phyloP scores from a whole-genome alignment of 2,329 filamentous ascomycete genomes.

The Gnomoniopsis sp. region DNA sequence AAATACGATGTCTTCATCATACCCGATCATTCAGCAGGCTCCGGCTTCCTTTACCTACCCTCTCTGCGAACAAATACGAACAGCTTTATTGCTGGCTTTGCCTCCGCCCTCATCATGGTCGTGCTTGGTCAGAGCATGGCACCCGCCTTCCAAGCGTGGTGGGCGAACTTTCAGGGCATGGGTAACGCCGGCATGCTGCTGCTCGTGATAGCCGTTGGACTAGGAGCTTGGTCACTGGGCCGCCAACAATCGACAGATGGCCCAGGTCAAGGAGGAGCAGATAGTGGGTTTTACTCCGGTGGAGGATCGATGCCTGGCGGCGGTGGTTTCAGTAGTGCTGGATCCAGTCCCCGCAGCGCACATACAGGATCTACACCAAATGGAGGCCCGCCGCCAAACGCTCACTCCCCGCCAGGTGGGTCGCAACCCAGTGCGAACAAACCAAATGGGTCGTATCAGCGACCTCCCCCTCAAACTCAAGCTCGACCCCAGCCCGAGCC shows the following conservation, averaged over 20 bases:
- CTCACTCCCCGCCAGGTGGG: conserved; percentile 19
- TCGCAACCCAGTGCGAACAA: conserved; percentile 22
- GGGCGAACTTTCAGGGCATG: conserved; percentile 65
- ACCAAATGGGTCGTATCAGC: conserved; percentile 24
- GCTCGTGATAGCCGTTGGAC: conserved; percentile 68
- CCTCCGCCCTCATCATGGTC: conserved; percentile 69
- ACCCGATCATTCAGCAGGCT: conserved; percentile 83
- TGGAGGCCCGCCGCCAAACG: conserved; percentile 27
- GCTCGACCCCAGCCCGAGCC: not conserved
- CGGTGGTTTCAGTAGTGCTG: conserved; percentile 17
- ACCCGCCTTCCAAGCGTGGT: conserved; percentile 72
- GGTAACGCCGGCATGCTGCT: conserved; percentile 71
- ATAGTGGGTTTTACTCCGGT: conserved; percentile 16
- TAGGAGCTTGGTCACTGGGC: conserved; percentile 75
- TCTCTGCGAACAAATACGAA: conserved; percentile 82
- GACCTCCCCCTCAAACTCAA: conserved; percentile 20
- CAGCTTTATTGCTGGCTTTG: conserved; percentile 86
- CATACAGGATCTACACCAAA: conserved; percentile 31
- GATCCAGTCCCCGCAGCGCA: conserved; percentile 19
- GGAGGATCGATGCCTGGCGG: conserved; percentile 18
- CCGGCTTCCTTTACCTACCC: conserved; percentile 91
- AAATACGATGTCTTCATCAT: conserved; percentile 98
- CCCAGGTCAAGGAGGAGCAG: conserved; percentile 18
- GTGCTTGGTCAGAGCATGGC: conserved; percentile 70
- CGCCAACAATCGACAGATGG: conserved; percentile 53